Base-by-base conservation (phyloP, 2,329 filamentous ascomycete species). In the Parasarocladium wereldwijsianum region DNA sequence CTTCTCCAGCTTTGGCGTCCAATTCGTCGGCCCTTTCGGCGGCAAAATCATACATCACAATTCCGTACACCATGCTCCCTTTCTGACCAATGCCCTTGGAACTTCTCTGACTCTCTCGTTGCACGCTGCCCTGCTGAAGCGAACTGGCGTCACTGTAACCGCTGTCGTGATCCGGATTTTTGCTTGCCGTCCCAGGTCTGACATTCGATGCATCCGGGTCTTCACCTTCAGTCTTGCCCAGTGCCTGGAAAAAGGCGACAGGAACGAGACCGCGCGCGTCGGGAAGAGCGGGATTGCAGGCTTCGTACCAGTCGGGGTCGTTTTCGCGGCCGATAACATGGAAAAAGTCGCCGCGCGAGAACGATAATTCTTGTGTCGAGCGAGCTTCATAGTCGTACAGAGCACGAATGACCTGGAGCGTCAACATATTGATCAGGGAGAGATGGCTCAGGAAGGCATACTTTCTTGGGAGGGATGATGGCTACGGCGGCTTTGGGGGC, bases 251-350 rank as follows among this genome's bases (percentile, higher is more conserved):
- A 58, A 85, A 94, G 34, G 78, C 73, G 34, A 94, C 90, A 6
- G 90, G 90, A 25, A 98, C 90, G 36, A 98, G 69, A 37, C 90
- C 90, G 41, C 85, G 76, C 29, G 84, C 83, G 55, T 79, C 79
- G 46, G 81, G 84, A 40, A 93, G 65, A 29, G 81, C 71, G 36
- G 90, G 90, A 51, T 98, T 98, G 65, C 85, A 96, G 33, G 87
- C 90, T 58, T 96, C 90, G 66, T 94, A 98, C 87, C 90, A 98
- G 51, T 94, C 84, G 23, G 64, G 60, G 51, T 96, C 87, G 63
- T 94, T 78, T 60, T 96, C 90, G 53, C 87, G 79, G 46, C 82
- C 84, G 53, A 96, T 87, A 40, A 98, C 90, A 61, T 96, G 87
- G 52, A 98, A 90, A 55, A 96, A 98, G 54, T 98, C 90, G 47